A percentile compares a stretch with the other conserved stretches of the same genome.
phyloP scores from a whole-genome alignment of 1,139 yeast species.

The Scheffersomyces parashehatae region DNA sequence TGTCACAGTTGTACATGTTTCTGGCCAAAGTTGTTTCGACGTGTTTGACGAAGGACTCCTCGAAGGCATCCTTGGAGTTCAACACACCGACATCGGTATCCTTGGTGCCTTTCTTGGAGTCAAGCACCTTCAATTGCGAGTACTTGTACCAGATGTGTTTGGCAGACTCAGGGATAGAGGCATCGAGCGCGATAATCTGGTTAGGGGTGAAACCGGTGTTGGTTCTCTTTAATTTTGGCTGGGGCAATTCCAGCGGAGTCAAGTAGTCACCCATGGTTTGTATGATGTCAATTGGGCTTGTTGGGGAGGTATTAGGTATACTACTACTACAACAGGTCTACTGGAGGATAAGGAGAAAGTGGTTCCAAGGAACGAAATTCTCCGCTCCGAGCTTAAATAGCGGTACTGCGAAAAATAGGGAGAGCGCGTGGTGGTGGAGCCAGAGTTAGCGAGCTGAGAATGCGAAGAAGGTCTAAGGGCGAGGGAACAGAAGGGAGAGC shows the following conservation, averaged over 20 bases:
- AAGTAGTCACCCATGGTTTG: conserved; percentile 39
- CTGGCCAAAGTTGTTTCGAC: conserved; percentile 90
- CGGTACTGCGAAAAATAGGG: no score
- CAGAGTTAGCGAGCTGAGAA: no score
- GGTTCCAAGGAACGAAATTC: no score
- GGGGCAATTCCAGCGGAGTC: conserved; percentile 45
- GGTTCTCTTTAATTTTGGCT: conserved; percentile 60
- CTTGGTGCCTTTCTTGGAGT: conserved; percentile 15
- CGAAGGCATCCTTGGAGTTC: conserved; percentile 52
- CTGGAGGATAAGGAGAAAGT: no score
- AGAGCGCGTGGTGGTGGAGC: no score
- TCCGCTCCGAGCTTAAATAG: no score
- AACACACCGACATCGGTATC: conserved; percentile 26
- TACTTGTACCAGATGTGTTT: conserved; percentile 77
- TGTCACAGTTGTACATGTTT: conserved; percentile 88
- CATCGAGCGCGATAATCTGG: conserved; percentile 81
- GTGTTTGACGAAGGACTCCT: conserved; percentile 72
- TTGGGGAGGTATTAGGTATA: no score
- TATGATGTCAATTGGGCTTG: no score
- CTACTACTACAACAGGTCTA: no score
- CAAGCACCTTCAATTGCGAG: conserved; percentile 37
- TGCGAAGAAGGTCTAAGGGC: no score
- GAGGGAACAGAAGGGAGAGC: no score
- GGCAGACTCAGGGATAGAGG: conserved; percentile 75
- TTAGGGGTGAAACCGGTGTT: conserved; percentile 90